Evolutionary conservation across 352 stramenopile species (phyloP).

Genomic region (Blastocystis sp.): DNA sequence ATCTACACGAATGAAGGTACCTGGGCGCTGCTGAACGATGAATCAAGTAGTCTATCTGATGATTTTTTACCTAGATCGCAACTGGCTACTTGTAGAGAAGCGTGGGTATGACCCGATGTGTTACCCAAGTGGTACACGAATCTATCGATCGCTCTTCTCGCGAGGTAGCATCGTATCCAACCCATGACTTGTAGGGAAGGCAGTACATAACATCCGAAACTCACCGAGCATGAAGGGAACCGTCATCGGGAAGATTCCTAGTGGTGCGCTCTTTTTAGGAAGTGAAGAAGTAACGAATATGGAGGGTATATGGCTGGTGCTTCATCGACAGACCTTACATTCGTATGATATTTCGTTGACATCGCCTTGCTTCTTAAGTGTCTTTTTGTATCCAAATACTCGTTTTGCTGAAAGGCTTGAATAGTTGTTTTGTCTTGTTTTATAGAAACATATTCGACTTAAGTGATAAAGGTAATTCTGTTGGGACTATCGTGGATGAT

Average conservation of each 20-base stretch:
- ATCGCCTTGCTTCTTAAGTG: constrained; percentile 16
- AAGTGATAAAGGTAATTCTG: too few species aligned
- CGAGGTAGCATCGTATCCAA: background rate
- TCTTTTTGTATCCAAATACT: background rate
- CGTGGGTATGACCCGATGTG: constrained; percentile 50
- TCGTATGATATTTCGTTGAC: constrained; percentile 3
- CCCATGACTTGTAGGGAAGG: background rate
- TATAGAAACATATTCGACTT: background rate
- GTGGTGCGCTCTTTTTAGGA: background rate
- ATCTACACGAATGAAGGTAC: constrained; percentile 25
- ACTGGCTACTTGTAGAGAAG: constrained; percentile 43
- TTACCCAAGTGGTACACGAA: background rate
- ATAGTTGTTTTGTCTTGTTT: background rate
- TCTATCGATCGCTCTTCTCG: constrained; percentile 9
- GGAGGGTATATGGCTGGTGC: constrained; percentile 15
- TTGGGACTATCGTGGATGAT: too few species aligned
- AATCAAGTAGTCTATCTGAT: background rate
- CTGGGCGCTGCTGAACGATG: constrained; percentile 20
- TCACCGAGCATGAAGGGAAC: background rate
- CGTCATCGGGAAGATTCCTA: constrained; percentile 8
- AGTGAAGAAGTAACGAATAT: background rate
- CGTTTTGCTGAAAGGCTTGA: background rate
- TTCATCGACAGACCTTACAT: constrained; percentile 29
- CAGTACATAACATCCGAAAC: constrained; percentile 34
- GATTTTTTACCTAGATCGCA: background rate